Percentiles rank a stretch among this genome's conserved stretches.
Conservation (phyloP, 345 rosid genomes). For the Salix viminalis region DNA sequence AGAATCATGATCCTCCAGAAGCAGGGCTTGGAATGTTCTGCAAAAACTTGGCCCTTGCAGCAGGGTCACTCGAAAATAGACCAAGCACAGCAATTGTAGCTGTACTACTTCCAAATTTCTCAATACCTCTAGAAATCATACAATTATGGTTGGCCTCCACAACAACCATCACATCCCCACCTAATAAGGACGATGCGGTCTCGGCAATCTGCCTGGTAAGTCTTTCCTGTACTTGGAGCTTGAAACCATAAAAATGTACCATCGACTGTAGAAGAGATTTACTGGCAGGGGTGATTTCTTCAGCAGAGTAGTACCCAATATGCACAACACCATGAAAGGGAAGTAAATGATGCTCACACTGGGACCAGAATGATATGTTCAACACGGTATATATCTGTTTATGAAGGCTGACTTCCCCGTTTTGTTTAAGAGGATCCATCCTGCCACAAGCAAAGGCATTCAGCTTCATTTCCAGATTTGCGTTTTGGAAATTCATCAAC, state of each 20-base stretch:
- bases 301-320: conserved; percentile 55
- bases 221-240: conserved; percentile 98
- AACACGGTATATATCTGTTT: conserved; percentile 54
- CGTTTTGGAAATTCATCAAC: conserved; percentile 75
- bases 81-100: conserved; percentile 80
- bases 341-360: conserved; percentile 94
- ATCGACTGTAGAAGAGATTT: conserved; percentile 60
- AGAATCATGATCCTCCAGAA: conserved; percentile 20
- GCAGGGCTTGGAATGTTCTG: conserved; percentile 45
- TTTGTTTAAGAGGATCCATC: conserved; percentile 22
- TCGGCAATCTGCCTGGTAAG: conserved; percentile 87
- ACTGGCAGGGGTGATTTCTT: conserved; percentile 45
- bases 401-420: conserved; percentile 30
- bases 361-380: conserved; percentile 78
- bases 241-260: conserved; percentile 82
- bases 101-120: conserved; percentile 88
- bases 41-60: conserved; percentile 55
- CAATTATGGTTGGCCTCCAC: conserved; percentile 88
- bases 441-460: conserved; percentile 39
- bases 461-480: conserved; percentile 57
- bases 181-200: conserved; percentile 57
- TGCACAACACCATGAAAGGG: conserved; percentile 94
- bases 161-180: conserved; percentile 84
- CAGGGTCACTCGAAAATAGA: conserved; percentile 55
- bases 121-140: conserved; percentile 93